Percentiles rank a stretch among this genome's conserved stretches.
Conservation (phyloP, 306 rosid genomes). For the Chamaecrista fasciculata region DNA sequence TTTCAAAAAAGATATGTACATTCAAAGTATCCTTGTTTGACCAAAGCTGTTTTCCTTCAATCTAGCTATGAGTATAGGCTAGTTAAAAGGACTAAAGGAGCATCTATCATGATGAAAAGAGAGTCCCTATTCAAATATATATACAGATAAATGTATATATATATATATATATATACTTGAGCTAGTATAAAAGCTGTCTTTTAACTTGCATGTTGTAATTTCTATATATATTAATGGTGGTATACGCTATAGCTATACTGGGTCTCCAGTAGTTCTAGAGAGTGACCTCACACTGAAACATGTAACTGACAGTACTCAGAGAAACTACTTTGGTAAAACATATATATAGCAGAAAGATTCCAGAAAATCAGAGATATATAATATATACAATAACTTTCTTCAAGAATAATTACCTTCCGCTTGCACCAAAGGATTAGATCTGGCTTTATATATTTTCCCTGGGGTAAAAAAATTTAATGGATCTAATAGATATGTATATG, state of each 20-base stretch:
- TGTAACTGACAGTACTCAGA: background rate
- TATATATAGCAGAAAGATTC: background rate
- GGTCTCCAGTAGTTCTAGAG: slow-evolving; percentile 11
- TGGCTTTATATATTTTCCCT: background rate
- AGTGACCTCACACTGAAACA: slow-evolving; percentile 31
- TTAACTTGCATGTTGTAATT: background rate
- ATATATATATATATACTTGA: background rate
- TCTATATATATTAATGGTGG: background rate
- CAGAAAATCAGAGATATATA: background rate
- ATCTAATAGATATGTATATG: background rate
- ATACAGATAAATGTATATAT: no score
- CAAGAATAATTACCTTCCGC: background rate
- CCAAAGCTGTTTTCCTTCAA: background rate
- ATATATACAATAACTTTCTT: slow-evolving; percentile 8
- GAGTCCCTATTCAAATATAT: background rate
- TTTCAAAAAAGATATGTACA: background rate
- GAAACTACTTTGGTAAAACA: background rate
- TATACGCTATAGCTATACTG: no score
- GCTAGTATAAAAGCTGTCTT: slow-evolving; percentile 17
- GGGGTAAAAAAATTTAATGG: background rate
- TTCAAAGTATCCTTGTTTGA: background rate
- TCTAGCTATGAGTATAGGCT: background rate
- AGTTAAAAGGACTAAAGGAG: background rate
- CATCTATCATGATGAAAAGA: slow-evolving; percentile 13
- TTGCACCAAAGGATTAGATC: slow-evolving; percentile 9